phyloP scores from a whole-genome alignment of 805 yeast genomes.

The Myxozyma monticola region DNA sequence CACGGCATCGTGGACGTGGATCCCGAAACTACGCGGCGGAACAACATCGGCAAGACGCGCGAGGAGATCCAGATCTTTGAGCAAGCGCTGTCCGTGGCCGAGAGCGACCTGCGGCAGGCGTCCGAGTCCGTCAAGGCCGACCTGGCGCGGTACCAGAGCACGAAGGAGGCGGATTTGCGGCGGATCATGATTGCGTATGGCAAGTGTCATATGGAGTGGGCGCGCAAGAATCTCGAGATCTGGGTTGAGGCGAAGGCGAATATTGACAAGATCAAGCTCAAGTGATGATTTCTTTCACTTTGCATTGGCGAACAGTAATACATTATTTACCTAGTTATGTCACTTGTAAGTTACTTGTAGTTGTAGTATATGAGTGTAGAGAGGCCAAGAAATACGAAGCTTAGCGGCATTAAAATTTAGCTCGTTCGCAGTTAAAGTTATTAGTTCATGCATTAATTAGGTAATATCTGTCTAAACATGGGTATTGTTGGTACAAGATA shows the following conservation, averaged over 20 bases:
- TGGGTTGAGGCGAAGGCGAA: slow-evolving; percentile 60
- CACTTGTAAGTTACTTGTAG: neutral
- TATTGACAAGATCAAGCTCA: slow-evolving; percentile 30
- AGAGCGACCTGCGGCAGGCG: slow-evolving; percentile 52
- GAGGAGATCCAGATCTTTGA: slow-evolving; percentile 46
- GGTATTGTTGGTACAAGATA: neutral
- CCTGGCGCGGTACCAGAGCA: slow-evolving; percentile 48
- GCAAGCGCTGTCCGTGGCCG: slow-evolving; percentile 54
- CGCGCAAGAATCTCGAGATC: slow-evolving; percentile 61
- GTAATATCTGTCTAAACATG: neutral
- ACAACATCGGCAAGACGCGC: slow-evolving; percentile 46
- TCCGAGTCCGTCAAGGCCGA: slow-evolving; percentile 48
- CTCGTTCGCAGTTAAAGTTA: too few relatives aligned
- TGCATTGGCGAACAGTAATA: neutral
- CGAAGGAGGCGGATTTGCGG: slow-evolving; percentile 53
- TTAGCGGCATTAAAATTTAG: neutral
- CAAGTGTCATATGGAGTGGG: slow-evolving; percentile 62
- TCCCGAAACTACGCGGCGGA: slow-evolving; percentile 63
- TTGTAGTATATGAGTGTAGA: neutral
- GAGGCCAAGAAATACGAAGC: neutral
- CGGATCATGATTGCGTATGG: slow-evolving; percentile 55
- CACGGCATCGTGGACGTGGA: slow-evolving; percentile 67
- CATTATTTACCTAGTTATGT: neutral
- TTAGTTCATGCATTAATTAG: too few relatives aligned
- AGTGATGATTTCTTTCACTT: neutral